Evolutionary conservation across 495 filamentous ascomycete species (phyloP).

Genomic region (Tuber borchii): DNA sequence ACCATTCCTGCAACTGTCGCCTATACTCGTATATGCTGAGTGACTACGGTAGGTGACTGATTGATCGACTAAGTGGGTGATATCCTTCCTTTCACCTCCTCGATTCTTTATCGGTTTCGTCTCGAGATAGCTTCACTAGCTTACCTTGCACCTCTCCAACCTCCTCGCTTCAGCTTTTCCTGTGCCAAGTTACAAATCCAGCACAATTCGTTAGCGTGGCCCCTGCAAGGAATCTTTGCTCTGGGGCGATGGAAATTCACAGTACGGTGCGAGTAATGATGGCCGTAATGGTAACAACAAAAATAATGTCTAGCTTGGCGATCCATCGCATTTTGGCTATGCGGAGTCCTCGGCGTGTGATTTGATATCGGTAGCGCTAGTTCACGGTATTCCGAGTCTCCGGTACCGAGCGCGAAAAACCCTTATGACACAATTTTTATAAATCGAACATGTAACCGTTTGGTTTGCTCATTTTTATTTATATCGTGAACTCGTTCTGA

Average conservation of each 20-base stretch:
- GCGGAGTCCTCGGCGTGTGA: neutral
- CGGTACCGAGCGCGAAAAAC: neutral
- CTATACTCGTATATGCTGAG: neutral
- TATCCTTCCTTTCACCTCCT: neutral
- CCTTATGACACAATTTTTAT: neutral
- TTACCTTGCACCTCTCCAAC: neutral
- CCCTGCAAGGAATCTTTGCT: neutral
- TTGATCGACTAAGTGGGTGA: neutral
- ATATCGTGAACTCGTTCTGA: neutral
- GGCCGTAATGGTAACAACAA: neutral
- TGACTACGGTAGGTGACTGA: neutral
- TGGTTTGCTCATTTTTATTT: neutral
- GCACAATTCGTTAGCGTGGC: neutral
- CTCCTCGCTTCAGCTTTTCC: neutral
- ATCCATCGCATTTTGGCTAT: neutral
- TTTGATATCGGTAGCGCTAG: neutral
- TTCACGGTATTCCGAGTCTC: neutral
- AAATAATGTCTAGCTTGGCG: neutral
- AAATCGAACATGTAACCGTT: neutral
- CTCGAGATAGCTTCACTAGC: neutral
- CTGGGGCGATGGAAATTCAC: neutral
- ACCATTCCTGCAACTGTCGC: neutral
- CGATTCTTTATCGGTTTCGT: neutral
- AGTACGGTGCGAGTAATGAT: neutral
- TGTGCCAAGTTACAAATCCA: neutral